phyloP scores from a whole-genome alignment of 169 alveolate genomes.

The Plasmodium sp. region DNA sequence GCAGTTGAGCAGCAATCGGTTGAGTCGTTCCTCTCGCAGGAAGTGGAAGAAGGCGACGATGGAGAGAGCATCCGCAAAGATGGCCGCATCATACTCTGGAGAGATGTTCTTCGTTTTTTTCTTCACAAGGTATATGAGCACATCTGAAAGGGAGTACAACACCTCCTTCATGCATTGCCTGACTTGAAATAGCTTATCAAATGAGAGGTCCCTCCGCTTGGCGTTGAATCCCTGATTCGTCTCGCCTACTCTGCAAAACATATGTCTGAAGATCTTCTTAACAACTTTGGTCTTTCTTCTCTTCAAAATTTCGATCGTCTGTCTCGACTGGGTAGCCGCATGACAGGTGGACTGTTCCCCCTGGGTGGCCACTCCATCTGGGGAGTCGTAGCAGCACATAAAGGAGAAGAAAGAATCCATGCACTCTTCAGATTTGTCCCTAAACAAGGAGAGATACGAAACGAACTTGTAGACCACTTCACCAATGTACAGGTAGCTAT shows the following conservation, averaged over 20 bases:
- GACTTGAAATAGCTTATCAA: constrained; percentile 2
- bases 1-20: background rate
- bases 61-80: background rate
- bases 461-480: constrained; percentile 41
- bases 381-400: background rate
- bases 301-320: background rate
- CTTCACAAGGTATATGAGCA: constrained; percentile 8
- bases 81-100: background rate
- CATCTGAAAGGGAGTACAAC: background rate
- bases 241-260: background rate
- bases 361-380: background rate
- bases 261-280: background rate
- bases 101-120: background rate
- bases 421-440: background rate
- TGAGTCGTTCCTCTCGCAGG: constrained; percentile 8
- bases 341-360: background rate
- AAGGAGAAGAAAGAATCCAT: background rate
- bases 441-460: constrained; percentile 8
- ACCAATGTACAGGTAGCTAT: constrained; percentile 18
- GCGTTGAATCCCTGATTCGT: background rate
- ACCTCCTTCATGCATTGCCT: constrained; percentile 20
- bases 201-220: background rate
- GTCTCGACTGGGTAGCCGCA: background rate
- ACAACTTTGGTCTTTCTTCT: background rate
- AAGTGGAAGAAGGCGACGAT: constrained; percentile 22